A percentile compares a stretch with the other conserved stretches of the same genome.
Conservation (phyloP, 192 early-diverging fungal species). For the Podila clonocystis region DNA sequence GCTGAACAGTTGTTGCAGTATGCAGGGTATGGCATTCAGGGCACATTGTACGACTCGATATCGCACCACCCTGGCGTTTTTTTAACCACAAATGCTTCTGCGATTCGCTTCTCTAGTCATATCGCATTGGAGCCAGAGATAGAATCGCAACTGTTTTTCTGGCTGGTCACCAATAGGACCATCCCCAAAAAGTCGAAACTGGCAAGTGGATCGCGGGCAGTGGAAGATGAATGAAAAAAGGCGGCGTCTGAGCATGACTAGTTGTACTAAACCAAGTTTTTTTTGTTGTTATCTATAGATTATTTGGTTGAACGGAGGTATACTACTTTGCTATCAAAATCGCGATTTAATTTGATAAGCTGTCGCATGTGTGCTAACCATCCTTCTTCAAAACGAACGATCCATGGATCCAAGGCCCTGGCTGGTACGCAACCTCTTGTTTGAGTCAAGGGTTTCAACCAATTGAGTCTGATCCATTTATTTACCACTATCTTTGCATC, state of each 20-base stretch:
- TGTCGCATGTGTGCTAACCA: too few species aligned
- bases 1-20: constrained; percentile 45
- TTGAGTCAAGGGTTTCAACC: neutral
- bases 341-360: neutral
- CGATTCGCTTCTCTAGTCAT: constrained; percentile 32
- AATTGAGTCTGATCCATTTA: neutral
- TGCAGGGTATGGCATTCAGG: constrained; percentile 53
- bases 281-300: constrained; percentile 42
- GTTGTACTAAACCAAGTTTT: too few species aligned
- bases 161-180: constrained; percentile 51
- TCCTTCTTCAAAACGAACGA: too few species aligned
- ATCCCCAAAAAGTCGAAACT: constrained; percentile 44
- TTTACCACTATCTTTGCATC: neutral
- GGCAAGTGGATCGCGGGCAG: constrained; percentile 19
- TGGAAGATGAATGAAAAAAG: neutral
- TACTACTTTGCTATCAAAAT: constrained; percentile 24
- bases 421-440: constrained; percentile 12
- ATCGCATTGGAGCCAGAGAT: constrained; percentile 44
- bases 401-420: constrained; percentile 25
- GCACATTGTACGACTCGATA: neutral
- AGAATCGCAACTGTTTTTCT: constrained; percentile 61
- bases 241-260: too few species aligned
- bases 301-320: constrained; percentile 73
- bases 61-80: neutral
- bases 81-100: neutral